Percentiles rank a stretch among this genome's conserved stretches.
phyloP scores from a whole-genome alignment of 2,329 filamentous ascomycete species.

The Botryotinia globosa region DNA sequence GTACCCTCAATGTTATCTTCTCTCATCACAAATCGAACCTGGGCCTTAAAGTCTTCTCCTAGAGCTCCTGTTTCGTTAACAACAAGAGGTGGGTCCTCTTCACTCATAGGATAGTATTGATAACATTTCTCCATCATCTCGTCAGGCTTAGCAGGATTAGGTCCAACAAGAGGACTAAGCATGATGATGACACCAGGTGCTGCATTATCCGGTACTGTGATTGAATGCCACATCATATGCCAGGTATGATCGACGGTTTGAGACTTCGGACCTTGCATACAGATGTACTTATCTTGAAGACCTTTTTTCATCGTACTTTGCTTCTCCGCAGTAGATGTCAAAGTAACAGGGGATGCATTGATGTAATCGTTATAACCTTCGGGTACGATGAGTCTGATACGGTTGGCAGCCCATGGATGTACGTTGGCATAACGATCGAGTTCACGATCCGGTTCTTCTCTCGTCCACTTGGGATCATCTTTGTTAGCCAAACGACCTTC shows the following conservation, averaged over 20 bases:
- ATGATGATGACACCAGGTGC: conserved; percentile 84
- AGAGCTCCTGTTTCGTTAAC: conserved; percentile 65
- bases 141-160: conserved; percentile 30
- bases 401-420: conserved; percentile 83
- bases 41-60: conserved; percentile 64
- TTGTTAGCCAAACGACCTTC: conserved; percentile 35
- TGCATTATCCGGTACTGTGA: conserved; percentile 42
- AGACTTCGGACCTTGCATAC: conserved; percentile 85
- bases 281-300: conserved; percentile 65
- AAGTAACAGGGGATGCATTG: conserved; percentile 68
- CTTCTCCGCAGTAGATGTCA: conserved; percentile 39
- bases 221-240: conserved; percentile 89
- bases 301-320: conserved; percentile 32
- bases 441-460: conserved; percentile 53
- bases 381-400: conserved; percentile 76
- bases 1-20: conserved; percentile 53
- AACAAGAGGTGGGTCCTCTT: conserved; percentile 50
- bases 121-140: conserved; percentile 77
- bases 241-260: conserved; percentile 79
- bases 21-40: conserved; percentile 58
- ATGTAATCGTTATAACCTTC: conserved; percentile 73
- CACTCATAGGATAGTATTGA: conserved; percentile 73
- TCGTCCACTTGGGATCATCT: conserved; percentile 50
- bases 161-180: conserved; percentile 79
- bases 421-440: conserved; percentile 90